Base-by-base conservation (phyloP, 345 rosid species). In the Aurinia saxatilis region DNA sequence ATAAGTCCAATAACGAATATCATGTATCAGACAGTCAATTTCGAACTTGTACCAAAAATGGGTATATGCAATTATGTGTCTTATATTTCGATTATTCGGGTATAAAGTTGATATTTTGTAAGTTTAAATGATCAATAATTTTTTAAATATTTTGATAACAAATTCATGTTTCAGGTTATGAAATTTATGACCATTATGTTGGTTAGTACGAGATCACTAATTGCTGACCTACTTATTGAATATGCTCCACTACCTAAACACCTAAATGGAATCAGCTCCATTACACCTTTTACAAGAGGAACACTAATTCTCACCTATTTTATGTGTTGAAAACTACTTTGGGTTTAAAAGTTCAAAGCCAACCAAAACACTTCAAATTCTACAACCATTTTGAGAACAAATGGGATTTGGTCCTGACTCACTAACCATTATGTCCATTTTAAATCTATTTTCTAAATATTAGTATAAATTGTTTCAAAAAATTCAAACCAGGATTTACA, bases 191-290 rank as follows among this genome's bases (percentile, higher is more conserved):
- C 25, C 50, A 35, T 23, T 12, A 58, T 44, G 25, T 12, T 45
- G 67, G 49, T 25, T 44, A 68, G 60, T 50, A 60, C 39, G 60
- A 45, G 34, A 62, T 30, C 59, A 56, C 40, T 63, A 70, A 40
- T 39, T 21, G 40, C 30, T 49, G 63, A 70, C 74, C 69, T 31
- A 56, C 58, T 70, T 5, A 39, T 31, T 55, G 46, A 48, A 55
- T 31, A 48, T 70, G 68, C 64, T 63, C 52, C 64, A 70, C 52
- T 55, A 63, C 46, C 74, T 55, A 48, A 55, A 63, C 68, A 5
- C 19, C 35, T 31, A 10, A 46, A 21, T 69, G 63, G 63, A 45
- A 27, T 29, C 62, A 29, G 11, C 41, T 37, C 73, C 19, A 23
- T 38, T 60, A 45, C 62, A 27, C 25, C 2, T n/a, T 21, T 21